Evolutionary conservation across 768 basidiomycete genomes (phyloP).

Genomic region (Termitomyces sp.): DNA sequence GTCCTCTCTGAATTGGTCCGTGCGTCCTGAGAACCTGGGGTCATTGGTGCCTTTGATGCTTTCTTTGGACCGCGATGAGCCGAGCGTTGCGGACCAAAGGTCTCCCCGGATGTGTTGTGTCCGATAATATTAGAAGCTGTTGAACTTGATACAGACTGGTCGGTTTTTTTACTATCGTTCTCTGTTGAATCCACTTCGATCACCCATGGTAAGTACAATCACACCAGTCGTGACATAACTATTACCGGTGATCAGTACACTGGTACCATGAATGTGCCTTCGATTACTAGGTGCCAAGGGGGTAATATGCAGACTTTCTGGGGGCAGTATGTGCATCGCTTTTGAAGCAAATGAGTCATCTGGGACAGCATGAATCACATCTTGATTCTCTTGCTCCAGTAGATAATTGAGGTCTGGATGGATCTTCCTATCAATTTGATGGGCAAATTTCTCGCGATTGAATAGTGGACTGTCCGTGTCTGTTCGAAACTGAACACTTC

Average conservation of each 20-base stretch:
- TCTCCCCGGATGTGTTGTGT: slow-evolving; percentile 12
- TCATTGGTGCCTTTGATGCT: slow-evolving; percentile 2
- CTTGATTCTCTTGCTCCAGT: slow-evolving; percentile 16
- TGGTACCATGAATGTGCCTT: slow-evolving; percentile 4
- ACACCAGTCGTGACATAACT: not conserved
- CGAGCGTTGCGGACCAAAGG: slow-evolving; percentile 10
- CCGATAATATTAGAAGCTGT: slow-evolving; percentile 5
- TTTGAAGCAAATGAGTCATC: not conserved
- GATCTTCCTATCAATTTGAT: slow-evolving; percentile 25
- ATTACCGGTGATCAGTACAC: slow-evolving; percentile 3
- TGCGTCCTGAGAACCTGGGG: slow-evolving; percentile 6
- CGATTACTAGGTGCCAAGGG: slow-evolving; percentile 13
- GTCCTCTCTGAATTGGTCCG: slow-evolving; percentile 1
- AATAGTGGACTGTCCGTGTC: not conserved
- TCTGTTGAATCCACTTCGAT: not conserved
- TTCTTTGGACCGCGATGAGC: slow-evolving; percentile 4
- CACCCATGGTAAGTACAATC: not conserved
- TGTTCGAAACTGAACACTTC: not conserved
- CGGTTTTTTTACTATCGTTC: not conserved
- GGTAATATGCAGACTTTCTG: slow-evolving; percentile 4
- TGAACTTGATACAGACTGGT: slow-evolving; percentile 10
- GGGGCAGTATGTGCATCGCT: not conserved
- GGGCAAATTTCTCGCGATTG: not conserved
- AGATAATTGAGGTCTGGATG: slow-evolving; percentile 32
- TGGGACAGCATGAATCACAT: not conserved